Conservation (phyloP, 2,329 filamentous ascomycete species). For the Trichophyton benhamiae region DNA sequence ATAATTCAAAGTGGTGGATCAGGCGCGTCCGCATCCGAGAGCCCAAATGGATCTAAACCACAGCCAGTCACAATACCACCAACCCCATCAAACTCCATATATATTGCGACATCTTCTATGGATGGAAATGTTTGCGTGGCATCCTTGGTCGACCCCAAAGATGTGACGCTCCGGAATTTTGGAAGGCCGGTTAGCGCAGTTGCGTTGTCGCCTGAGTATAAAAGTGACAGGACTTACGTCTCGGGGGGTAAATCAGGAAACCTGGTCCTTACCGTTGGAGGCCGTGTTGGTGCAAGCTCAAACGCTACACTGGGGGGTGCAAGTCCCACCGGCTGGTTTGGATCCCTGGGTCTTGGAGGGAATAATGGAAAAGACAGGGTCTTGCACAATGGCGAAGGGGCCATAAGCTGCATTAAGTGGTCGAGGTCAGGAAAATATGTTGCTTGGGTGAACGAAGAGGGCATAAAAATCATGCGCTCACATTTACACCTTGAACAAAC, state of each 20-base stretch:
- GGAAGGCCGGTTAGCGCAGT: conserved; percentile 84
- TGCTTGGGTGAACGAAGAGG: conserved; percentile 90
- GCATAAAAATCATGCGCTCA: conserved; percentile 94
- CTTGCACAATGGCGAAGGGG: conserved; percentile 82
- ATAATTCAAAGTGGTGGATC: background rate
- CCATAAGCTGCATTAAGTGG: conserved; percentile 87
- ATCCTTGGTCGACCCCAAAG: conserved; percentile 73
- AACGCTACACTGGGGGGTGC: conserved; percentile 67
- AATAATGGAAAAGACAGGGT: conserved; percentile 75
- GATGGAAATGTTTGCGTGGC: conserved; percentile 92
- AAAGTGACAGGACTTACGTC: conserved; percentile 73
- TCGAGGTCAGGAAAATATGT: conserved; percentile 85
- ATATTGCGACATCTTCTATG: conserved; percentile 85
- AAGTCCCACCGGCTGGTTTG: conserved; percentile 79
- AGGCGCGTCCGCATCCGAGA: conserved; percentile 14
- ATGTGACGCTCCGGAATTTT: conserved; percentile 87
- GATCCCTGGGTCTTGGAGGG: conserved; percentile 60
- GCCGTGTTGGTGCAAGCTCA: conserved; percentile 60
- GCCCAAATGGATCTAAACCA: conserved; percentile 12
- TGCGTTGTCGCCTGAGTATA: conserved; percentile 89
- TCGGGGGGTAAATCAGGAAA: conserved; percentile 83
- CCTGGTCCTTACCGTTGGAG: conserved; percentile 73
- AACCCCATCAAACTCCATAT: conserved; percentile 77
- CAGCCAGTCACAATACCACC: conserved; percentile 43
- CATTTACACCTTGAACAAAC: conserved; percentile 65